A percentile compares a stretch with the other conserved stretches of the same genome.
Conservation (phyloP, 2,329 filamentous ascomycete species). For the Phaeomoniella chlamydospora region DNA sequence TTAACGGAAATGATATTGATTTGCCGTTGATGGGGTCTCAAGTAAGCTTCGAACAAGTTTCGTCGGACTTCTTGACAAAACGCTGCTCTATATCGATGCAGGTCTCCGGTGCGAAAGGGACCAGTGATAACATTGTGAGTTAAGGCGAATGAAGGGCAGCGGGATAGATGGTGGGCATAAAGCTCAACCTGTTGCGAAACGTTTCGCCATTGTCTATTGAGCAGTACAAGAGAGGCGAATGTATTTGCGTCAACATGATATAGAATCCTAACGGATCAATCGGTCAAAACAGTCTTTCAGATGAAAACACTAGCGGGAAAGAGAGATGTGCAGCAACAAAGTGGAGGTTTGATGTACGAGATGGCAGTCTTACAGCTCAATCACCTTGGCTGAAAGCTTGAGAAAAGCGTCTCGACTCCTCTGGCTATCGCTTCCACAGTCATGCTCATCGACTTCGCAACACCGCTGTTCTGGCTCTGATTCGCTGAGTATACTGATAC, state of each 20-base stretch:
- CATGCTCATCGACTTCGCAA: too few species aligned
- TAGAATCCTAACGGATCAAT: constrained; percentile 22
- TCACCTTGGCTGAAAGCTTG: constrained; percentile 8
- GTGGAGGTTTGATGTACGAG: too few species aligned
- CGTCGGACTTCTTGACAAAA: constrained; percentile 61
- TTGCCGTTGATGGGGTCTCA: constrained; percentile 54
- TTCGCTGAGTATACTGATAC: background rate
- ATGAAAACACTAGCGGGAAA: too few species aligned
- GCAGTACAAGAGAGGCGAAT: constrained; percentile 29
- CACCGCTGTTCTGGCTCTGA: too few species aligned
- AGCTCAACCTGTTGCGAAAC: constrained; percentile 26
- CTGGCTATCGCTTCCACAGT: constrained; percentile 4
- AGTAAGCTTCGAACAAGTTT: constrained; percentile 62
- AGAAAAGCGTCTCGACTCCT: constrained; percentile 6
- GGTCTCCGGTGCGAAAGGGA: constrained; percentile 25
- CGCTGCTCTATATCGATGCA: constrained; percentile 46
- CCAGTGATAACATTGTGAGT: constrained; percentile 18
- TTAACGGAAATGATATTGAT: constrained; percentile 73
- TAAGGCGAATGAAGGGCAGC: constrained; percentile 25
- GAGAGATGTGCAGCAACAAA: too few species aligned
- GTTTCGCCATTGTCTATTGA: constrained; percentile 29
- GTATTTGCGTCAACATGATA: constrained; percentile 29
- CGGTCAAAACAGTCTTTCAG: background rate
- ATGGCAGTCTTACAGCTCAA: constrained; percentile 8
- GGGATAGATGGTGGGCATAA: constrained; percentile 30